Evolutionary conservation across 192 early-diverging fungal genomes (phyloP).

Genomic region (Coemansia reversa): DNA sequence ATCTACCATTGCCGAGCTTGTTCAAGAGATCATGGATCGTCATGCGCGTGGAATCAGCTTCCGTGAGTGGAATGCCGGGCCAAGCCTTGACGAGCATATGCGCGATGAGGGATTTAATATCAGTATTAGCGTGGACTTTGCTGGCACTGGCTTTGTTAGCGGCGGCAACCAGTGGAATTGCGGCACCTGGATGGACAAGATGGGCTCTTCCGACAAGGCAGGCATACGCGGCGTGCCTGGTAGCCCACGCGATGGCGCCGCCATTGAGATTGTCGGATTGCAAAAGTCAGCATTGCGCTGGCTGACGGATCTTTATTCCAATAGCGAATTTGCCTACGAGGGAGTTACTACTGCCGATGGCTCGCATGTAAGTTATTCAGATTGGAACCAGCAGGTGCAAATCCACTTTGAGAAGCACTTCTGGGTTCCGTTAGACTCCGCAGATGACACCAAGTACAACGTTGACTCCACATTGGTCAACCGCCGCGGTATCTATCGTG

Average conservation of each 20-base stretch:
- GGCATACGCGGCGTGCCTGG: constrained; percentile 87
- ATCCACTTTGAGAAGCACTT: constrained; percentile 83
- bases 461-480: constrained; percentile 64
- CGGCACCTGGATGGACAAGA: constrained; percentile 99
- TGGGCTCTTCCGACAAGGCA: constrained; percentile 93
- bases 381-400: constrained; percentile 82
- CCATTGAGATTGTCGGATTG: constrained; percentile 89
- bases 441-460: constrained; percentile 62
- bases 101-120: constrained; percentile 85
- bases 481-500: constrained; percentile 94
- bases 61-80: constrained; percentile 94
- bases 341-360: constrained; percentile 52
- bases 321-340: constrained; percentile 44
- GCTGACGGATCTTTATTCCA: constrained; percentile 61
- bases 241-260: constrained; percentile 90
- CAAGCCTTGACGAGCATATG: constrained; percentile 89
- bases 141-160: constrained; percentile 69
- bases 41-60: constrained; percentile 91
- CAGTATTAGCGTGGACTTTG: constrained; percentile 70
- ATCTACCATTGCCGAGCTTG: constrained; percentile 78
- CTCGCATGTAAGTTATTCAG: constrained; percentile 57
- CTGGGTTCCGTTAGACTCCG: constrained; percentile 79
- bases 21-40: constrained; percentile 87
- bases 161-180: constrained; percentile 94
- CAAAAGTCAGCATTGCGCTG: constrained; percentile 82